phyloP scores from a whole-genome alignment of 306 rosid genomes.

The Rosa lucieae region DNA sequence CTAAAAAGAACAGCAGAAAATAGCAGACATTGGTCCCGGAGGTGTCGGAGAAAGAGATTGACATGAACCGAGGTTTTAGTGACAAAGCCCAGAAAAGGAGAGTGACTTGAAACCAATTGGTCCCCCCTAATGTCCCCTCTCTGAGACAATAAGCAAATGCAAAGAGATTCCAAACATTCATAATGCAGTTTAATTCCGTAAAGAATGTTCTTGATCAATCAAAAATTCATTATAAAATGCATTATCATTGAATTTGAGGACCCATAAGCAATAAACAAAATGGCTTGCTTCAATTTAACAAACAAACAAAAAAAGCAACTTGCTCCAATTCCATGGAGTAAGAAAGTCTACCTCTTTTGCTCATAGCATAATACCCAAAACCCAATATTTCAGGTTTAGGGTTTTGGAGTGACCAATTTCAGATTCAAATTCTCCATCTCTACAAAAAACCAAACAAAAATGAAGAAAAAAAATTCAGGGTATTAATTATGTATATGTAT shows the following conservation, averaged over 20 bases:
- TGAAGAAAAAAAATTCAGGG: background rate
- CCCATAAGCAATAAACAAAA: slow-evolving; percentile 24
- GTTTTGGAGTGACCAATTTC: background rate
- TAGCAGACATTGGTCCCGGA: slow-evolving; percentile 60
- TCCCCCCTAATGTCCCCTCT: slow-evolving; percentile 69
- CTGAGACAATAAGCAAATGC: slow-evolving; percentile 51
- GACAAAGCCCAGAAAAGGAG: slow-evolving; percentile 67
- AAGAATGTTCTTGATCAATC: slow-evolving; percentile 53
- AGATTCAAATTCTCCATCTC: background rate
- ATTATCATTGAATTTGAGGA: background rate
- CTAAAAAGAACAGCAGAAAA: slow-evolving; percentile 19
- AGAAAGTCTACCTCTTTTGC: background rate
- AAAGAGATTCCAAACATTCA: slow-evolving; percentile 63
- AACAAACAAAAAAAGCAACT: background rate
- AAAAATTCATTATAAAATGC: background rate
- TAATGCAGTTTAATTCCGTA: slow-evolving; percentile 43
- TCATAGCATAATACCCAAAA: background rate
- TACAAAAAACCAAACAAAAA: background rate
- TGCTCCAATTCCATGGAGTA: background rate
- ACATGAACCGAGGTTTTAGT: slow-evolving; percentile 50
- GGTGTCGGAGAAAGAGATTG: slow-evolving; percentile 74
- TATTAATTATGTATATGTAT: background rate
- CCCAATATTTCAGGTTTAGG: background rate
- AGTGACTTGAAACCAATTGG: slow-evolving; percentile 72
- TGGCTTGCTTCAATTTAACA: background rate